Evolutionary conservation across 306 rosid genomes (phyloP), one percentile per base, ranked within the genome.

Genomic region (Medicago arabica): DNA sequence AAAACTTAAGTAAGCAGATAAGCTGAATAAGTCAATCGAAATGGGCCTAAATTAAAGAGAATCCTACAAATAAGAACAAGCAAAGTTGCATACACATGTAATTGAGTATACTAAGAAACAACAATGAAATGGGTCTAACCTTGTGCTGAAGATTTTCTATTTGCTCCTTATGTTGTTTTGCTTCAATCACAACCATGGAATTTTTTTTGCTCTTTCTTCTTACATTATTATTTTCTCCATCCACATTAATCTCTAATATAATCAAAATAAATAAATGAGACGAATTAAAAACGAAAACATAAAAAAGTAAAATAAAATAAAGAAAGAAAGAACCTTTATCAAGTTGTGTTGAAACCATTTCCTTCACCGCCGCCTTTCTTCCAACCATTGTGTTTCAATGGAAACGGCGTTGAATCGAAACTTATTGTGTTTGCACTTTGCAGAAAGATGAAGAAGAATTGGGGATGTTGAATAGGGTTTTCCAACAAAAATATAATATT

Each of bases 81-180:
- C 28, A 53, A 53, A 53, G 28, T 21, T 17, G 21, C 60, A 53
- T 8, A 54, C 60, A 34, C 6, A 34, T 1, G 31, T 28, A 28
- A 3, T 4, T 3, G 14, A 47, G 8, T 4, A 14, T 49, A 50
- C 28, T 19, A 16, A 13, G 54, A 60, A 79, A 38, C 55, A 58
- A 18, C 15, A 44, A 44, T 2, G 55, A 18, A 23, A 51, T 16
- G 64, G 69, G 7, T 39, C 21, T 38, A 77, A 91, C 97, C 97
- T 94, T 89, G 55, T 88, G 75, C 28, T 73, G 78, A 51, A 91
- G 98, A 65, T 87, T 87, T 71, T 88, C 81, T 14, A 90, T 81
- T 36, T 91, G 95, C 50, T 86, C 91, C 74, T 81, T 85, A 58
- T 94, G 96, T 82, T 86, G 88, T 76, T 47, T 88, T 11, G 92